Conservation (phyloP, 2,329 filamentous ascomycete species). For the Trichoderma koningii region DNA sequence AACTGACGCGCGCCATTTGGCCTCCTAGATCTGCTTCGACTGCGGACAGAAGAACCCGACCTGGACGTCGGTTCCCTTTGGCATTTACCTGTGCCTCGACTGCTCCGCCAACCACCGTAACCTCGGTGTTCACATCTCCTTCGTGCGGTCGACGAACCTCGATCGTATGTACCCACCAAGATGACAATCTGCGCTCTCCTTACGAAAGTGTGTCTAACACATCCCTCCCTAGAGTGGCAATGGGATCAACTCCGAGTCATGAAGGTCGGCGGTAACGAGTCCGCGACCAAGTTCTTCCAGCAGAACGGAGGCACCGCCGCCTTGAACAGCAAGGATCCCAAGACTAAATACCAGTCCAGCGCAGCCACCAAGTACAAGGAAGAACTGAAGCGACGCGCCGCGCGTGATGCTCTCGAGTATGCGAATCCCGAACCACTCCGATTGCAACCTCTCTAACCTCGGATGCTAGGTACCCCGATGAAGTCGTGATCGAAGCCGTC, state of each 20-base stretch:
- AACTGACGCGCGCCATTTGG: conserved; percentile 4
- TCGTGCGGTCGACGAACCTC: conserved; percentile 96
- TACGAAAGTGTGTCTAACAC: conserved; percentile 29
- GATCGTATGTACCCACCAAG: conserved; percentile 69
- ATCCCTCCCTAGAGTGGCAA: conserved; percentile 75
- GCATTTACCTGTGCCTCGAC: conserved; percentile 97
- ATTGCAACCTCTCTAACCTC: conserved; percentile 33
- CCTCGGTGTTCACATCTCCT: conserved; percentile 97
- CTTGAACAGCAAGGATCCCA: conserved; percentile 92
- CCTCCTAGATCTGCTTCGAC: conserved; percentile 86
- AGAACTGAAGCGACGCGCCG: conserved; percentile 83
- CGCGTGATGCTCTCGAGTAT: conserved; percentile 81
- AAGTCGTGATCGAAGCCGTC: conserved; percentile 79
- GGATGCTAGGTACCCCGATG: conserved; percentile 68
- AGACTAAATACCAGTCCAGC: conserved; percentile 93
- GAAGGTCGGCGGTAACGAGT: conserved; percentile 98
- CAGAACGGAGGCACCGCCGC: conserved; percentile 92
- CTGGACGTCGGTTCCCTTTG: conserved; percentile 96
- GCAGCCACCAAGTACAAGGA: conserved; percentile 98
- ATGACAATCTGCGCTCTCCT: not conserved
- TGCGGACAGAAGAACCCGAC: conserved; percentile 97
- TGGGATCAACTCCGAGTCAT: conserved; percentile 97
- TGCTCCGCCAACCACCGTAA: conserved; percentile 97
- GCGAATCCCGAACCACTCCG: conserved; percentile 38
- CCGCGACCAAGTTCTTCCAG: conserved; percentile 97